Evolutionary conservation across 2,329 filamentous ascomycete genomes (phyloP).

Genomic region (Colletotrichum sp.): DNA sequence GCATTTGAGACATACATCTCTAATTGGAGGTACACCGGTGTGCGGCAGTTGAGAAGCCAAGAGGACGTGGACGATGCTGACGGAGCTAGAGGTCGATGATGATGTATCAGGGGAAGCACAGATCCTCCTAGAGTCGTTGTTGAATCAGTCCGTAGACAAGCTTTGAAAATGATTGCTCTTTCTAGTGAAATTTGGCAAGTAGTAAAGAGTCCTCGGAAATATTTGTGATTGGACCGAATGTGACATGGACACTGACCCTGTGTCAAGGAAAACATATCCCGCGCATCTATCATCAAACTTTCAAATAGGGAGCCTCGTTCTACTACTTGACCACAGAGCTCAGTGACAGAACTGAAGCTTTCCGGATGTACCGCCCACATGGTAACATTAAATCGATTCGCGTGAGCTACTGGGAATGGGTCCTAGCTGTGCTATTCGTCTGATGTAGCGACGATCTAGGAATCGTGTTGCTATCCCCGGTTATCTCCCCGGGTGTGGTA

Average conservation of each 20-base stretch:
- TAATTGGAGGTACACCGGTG: constrained; percentile 1
- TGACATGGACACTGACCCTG: too few species aligned
- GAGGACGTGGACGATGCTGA: not conserved
- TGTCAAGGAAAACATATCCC: not conserved
- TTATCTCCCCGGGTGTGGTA: not conserved
- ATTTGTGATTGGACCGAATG: too few species aligned
- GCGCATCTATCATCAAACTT: not conserved
- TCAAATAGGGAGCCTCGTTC: too few species aligned
- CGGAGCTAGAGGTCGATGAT: not conserved
- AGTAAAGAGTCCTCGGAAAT: too few species aligned
- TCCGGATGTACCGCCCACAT: not conserved
- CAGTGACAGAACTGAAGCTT: too few species aligned
- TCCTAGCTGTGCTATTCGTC: not conserved
- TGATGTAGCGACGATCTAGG: not conserved
- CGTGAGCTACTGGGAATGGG: not conserved
- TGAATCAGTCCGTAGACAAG: not conserved
- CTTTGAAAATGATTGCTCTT: not conserved
- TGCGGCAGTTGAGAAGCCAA: constrained; percentile 7
- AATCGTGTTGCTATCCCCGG: not conserved
- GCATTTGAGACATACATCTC: constrained; percentile 19
- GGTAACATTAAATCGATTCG: not conserved
- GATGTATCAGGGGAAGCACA: not conserved
- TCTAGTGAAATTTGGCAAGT: too few species aligned
- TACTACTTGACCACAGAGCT: too few species aligned
- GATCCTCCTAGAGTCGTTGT: not conserved